Conservation (phyloP, 73 alveolate genomes). For the Blepharisma stoltei region DNA sequence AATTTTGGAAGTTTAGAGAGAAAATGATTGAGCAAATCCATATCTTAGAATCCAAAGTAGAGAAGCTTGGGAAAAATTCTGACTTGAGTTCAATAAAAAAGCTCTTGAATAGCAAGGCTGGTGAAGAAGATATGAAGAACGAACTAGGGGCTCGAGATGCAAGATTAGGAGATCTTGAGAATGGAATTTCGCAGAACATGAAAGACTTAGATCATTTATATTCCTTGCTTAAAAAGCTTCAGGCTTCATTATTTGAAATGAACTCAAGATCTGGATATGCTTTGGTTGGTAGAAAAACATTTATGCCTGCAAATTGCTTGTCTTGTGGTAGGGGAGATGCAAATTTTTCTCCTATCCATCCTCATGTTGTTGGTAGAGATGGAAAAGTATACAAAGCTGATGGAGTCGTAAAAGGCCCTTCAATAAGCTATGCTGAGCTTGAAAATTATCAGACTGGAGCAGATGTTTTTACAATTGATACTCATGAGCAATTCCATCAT, state of each 20-base stretch:
- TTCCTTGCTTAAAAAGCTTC: slow-evolving; percentile 10
- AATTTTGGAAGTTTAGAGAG: slow-evolving; percentile 17
- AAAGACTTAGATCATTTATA: background rate
- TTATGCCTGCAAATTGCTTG: slow-evolving; percentile 3
- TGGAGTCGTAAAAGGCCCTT: background rate
- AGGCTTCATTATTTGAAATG: background rate
- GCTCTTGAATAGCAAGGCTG: slow-evolving; percentile 15
- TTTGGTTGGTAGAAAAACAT: background rate
- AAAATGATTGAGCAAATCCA: slow-evolving; percentile 23
- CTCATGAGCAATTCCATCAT: background rate
- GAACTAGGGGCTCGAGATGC: slow-evolving; percentile 8
- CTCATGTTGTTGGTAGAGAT: slow-evolving; percentile 16
- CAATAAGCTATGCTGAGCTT: background rate
- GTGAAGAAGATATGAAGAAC: background rate
- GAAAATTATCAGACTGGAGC: slow-evolving; percentile 14
- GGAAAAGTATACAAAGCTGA: slow-evolving; percentile 16
- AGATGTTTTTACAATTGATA: background rate
- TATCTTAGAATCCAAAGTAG: slow-evolving; percentile 7
- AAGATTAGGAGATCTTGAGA: background rate
- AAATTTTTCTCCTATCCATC: background rate
- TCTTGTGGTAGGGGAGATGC: slow-evolving; percentile 33
- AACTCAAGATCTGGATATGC: background rate
- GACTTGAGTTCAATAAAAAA: background rate
- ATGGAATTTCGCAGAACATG: background rate
- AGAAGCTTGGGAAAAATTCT: background rate